Conservation (phyloP, 163 green algal species). For the Scenedesmus sp. region DNA sequence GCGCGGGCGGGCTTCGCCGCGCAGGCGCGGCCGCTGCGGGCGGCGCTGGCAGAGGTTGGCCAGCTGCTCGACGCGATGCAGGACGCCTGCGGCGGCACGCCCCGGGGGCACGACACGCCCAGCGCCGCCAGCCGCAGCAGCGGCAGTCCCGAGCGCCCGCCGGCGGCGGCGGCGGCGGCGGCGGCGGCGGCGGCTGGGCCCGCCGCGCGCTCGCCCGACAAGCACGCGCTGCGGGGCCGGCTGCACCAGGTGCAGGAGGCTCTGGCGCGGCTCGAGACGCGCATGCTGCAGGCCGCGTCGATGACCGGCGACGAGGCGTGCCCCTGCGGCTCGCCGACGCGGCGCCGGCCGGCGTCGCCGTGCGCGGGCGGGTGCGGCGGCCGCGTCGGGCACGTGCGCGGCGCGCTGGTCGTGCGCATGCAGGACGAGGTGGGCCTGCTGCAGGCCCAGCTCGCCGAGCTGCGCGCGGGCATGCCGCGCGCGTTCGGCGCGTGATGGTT, state of each 20-base stretch:
- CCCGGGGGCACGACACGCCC: neutral
- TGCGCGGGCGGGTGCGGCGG: constrained; percentile 3
- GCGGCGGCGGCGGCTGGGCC: neutral
- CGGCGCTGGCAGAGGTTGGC: constrained; percentile 19
- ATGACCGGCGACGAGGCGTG: neutral
- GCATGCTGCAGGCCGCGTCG: constrained; percentile 31
- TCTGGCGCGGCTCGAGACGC: constrained; percentile 23
- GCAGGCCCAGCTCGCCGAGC: constrained; percentile 12
- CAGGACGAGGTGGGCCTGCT: constrained; percentile 29
- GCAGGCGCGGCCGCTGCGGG: constrained; percentile 1
- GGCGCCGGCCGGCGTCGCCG: neutral
- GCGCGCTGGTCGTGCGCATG: constrained; percentile 29
- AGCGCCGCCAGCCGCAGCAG: neutral
- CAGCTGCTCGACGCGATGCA: constrained; percentile 22
- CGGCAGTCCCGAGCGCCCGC: neutral
- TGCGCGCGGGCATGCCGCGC: neutral
- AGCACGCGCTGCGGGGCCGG: constrained; percentile 20
- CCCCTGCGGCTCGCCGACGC: neutral
- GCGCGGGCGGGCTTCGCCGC: neutral
- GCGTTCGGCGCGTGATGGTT: neutral
- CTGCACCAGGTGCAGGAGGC: constrained; percentile 23
- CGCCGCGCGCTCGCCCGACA: constrained; percentile 7
- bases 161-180: neutral
- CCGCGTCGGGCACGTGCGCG: neutral
- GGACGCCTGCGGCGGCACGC: neutral